Base-by-base conservation (phyloP, 306 rosid species). In the Medicago ruthenica region DNA sequence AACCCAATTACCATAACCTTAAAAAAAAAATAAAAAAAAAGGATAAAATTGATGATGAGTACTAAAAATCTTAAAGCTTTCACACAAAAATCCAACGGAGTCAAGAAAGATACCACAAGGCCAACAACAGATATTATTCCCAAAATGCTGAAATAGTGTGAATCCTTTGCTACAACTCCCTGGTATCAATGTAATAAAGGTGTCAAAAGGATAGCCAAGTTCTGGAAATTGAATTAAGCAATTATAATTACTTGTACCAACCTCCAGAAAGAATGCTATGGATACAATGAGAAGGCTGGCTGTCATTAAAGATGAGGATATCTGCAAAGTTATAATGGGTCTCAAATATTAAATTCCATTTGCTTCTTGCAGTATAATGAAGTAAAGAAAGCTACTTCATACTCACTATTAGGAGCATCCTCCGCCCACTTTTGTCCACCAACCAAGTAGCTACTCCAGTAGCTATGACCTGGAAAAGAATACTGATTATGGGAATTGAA, bases 401-500 rank as follows among this genome's bases (percentile, higher is more conserved):
- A 79, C 92, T 21, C 51, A 92, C 97, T 58, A 88, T 84, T 54
- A 92, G 83, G 47, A 92, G 96, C 70, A 87, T 22, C 86, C 96
- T 83, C 53, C 97, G 92, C 12, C 96, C 97, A 71, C 88, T 82
- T 88, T 78, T 88, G 87, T 92, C 97, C 58, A 83, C 85, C 86
- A 92, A 82, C 96, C 97, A 90, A 10, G 96, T 90, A 31, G 97
- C 18, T 54, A 92, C 5, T 71, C 86, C 96, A 70, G 96, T 90
- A 20, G 90, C 87, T 60, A 88, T 6, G 79, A 92, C 93, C 96
- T 92, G 75, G 60, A 58, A 60, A 79, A 64, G 73, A 40, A 68
- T 65, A 39, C 58, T 41, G 71, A 79, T 57, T 4, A 54, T 74
- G 21, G 73, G 13, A 71, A 53, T 50, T 34, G 42, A 72, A 68